phyloP scores from a whole-genome alignment of 331 rosid genomes.

The Spiraea crenata region DNA sequence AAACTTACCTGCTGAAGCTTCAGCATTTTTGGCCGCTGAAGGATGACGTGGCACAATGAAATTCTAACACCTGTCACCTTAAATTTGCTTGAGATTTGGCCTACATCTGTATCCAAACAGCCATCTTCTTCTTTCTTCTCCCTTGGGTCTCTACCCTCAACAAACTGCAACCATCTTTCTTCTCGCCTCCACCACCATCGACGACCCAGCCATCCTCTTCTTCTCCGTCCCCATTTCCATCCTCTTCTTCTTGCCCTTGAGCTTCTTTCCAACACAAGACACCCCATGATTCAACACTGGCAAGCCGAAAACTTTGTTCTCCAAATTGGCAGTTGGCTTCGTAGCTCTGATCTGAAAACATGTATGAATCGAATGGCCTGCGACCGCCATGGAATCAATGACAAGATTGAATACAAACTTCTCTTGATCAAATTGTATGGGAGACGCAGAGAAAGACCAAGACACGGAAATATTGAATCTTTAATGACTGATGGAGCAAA shows the following conservation, averaged over 20 bases:
- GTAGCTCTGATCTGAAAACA: constrained; percentile 13
- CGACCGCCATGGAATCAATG: constrained; percentile 43
- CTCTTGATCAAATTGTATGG: neutral
- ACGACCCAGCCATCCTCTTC: too few relatives aligned
- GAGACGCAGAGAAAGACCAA: neutral
- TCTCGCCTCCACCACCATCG: too few relatives aligned
- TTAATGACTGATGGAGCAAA: neutral
- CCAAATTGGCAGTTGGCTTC: constrained; percentile 22
- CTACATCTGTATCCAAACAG: too few relatives aligned
- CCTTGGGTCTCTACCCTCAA: too few relatives aligned
- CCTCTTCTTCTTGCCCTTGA: constrained; percentile 39
- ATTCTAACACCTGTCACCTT: too few relatives aligned
- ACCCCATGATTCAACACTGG: constrained; percentile 17
- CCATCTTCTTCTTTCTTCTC: too few relatives aligned
- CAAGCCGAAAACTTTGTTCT: constrained; percentile 24
- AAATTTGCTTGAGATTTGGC: too few relatives aligned
- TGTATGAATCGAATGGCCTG: constrained; percentile 32
- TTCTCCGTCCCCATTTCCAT: too few relatives aligned
- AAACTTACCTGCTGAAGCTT: too few relatives aligned
- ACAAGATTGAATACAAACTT: neutral
- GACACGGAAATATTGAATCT: neutral
- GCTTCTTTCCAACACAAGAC: constrained; percentile 25
- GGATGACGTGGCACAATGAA: too few relatives aligned
- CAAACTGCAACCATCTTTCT: too few relatives aligned
- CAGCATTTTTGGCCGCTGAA: too few relatives aligned